Conservation (phyloP, 768 basidiomycete genomes). For the Amanita muscaria region DNA sequence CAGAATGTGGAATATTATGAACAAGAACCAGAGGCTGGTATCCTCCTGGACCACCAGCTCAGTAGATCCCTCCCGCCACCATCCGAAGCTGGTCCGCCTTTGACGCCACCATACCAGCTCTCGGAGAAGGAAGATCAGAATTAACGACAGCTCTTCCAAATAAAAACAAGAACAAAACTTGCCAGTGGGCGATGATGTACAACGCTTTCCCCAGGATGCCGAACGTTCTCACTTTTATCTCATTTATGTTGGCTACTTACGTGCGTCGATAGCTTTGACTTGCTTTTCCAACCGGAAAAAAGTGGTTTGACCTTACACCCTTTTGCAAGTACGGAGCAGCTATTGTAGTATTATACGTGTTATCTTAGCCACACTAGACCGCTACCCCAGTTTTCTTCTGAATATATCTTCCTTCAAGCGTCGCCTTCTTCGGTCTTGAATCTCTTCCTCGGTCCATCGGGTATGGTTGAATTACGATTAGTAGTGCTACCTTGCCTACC, state of each 20-base stretch:
- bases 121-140: slow-evolving; percentile 81
- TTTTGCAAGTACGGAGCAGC: no score
- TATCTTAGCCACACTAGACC: no score
- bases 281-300: no score
- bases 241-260: not conserved
- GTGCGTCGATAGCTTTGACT: no score
- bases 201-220: no score
- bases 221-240: not conserved
- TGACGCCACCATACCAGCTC: slow-evolving; percentile 26
- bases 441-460: slow-evolving; percentile 45
- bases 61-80: slow-evolving; percentile 39
- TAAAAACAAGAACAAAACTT: no score
- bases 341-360: slow-evolving; percentile 4
- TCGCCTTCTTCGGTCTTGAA: slow-evolving; percentile 47
- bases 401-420: no score
- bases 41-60: slow-evolving; percentile 26
- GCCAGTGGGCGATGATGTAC: no score
- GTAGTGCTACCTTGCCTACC: slow-evolving; percentile 18
- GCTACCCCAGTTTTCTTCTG: no score
- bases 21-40: slow-evolving; percentile 29
- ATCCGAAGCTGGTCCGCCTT: slow-evolving; percentile 37
- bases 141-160: slow-evolving; percentile 6
- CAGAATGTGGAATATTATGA: slow-evolving; percentile 29
- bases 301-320: no score
- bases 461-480: slow-evolving; percentile 20